Conservation (phyloP, 2,329 filamentous ascomycete genomes). For the Sclerotinia minor region DNA sequence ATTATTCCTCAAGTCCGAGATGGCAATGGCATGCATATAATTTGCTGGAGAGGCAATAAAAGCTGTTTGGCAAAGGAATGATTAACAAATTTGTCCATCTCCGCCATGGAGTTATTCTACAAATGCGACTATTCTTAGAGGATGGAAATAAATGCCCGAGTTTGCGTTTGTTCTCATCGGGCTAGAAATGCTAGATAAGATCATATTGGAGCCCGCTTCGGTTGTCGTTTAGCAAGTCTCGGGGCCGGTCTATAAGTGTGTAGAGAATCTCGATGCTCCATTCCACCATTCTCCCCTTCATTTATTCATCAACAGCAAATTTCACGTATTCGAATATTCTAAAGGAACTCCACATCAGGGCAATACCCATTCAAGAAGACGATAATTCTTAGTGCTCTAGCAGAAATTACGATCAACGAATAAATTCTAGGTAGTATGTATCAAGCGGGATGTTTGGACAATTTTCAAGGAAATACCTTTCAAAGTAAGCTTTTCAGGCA, state of each 20-base stretch:
- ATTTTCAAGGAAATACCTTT: not conserved
- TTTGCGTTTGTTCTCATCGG: not conserved
- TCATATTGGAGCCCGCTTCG: too few species aligned
- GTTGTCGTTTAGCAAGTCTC: too few species aligned
- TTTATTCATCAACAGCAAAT: not conserved
- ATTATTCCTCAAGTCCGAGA: too few species aligned
- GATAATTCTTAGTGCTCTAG: not conserved
- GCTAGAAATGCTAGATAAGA: not conserved
- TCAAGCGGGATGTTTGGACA: not conserved
- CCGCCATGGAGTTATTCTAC: not conserved
- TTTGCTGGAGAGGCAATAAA: too few species aligned
- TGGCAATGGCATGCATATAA: too few species aligned
- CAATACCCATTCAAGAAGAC: not conserved
- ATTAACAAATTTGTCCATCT: not conserved
- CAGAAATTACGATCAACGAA: slow-evolving; percentile 9
- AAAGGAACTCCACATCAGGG: too few species aligned
- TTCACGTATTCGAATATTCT: not conserved
- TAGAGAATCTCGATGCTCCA: not conserved
- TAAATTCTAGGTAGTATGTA: not conserved
- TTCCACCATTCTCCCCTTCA: not conserved
- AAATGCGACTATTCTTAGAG: not conserved
- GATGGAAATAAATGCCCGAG: not conserved
- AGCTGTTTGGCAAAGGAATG: not conserved
- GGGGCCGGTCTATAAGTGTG: too few species aligned
- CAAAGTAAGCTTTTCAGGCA: not conserved